A percentile compares a stretch with the other conserved stretches of the same genome.
Evolutionary conservation across 129 eudicot species (phyloP).

Genomic region (Escallonia rubra): DNA sequence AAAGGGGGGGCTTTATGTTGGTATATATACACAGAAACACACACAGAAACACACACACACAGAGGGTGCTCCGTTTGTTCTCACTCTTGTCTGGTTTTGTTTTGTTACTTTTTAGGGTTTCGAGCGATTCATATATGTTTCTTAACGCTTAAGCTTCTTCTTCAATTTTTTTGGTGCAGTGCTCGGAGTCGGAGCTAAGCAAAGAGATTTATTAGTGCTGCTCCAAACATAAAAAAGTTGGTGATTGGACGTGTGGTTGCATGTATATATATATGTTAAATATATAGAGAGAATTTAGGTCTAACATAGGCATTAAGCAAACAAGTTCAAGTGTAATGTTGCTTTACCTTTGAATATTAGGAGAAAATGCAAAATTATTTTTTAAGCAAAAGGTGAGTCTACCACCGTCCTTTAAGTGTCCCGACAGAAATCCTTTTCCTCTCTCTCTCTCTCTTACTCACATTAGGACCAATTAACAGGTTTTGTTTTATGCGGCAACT

Average conservation of each 20-base stretch:
- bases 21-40: slow-evolving; percentile 15
- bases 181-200: slow-evolving; percentile 19
- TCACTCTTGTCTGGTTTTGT: slow-evolving; percentile 35
- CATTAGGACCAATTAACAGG: background rate
- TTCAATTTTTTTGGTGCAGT: slow-evolving; percentile 11
- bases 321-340: background rate
- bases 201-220: slow-evolving; percentile 13
- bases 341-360: slow-evolving; percentile 1
- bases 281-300: background rate
- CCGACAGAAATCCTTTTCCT: slow-evolving; percentile 34
- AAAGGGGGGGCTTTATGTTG: slow-evolving; percentile 60
- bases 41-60: slow-evolving; percentile 3
- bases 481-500: too few relatives aligned
- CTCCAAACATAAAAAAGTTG: slow-evolving; percentile 22
- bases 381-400: slow-evolving; percentile 19
- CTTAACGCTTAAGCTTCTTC: slow-evolving; percentile 58
- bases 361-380: background rate
- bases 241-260: background rate
- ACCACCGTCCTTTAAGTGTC: slow-evolving; percentile 14
- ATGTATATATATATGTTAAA: too few relatives aligned
- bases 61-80: slow-evolving; percentile 22
- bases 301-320: slow-evolving; percentile 21
- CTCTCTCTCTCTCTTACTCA: slow-evolving; percentile 20
- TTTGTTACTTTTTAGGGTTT: slow-evolving; percentile 53
- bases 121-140: slow-evolving; percentile 21